Evolutionary conservation across 2,329 filamentous ascomycete species (phyloP).

Genomic region (Pseudogymnoascus sp.): DNA sequence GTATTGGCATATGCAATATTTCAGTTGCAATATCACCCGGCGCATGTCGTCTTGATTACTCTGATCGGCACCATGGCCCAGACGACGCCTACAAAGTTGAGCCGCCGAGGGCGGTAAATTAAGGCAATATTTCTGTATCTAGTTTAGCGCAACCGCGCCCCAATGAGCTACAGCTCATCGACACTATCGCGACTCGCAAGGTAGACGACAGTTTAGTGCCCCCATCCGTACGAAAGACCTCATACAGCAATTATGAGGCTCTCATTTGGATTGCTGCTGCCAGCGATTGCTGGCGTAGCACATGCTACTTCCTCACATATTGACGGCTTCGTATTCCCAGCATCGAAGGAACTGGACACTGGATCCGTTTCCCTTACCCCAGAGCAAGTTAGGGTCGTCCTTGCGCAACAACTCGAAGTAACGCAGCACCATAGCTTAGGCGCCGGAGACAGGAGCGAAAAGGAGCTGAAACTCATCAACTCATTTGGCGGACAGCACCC

Average conservation of each 20-base stretch:
- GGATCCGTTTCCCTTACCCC: conserved; percentile 37
- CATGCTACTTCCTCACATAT: conserved; percentile 33
- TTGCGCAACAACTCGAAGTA: conserved; percentile 48
- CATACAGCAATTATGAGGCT: conserved; percentile 34
- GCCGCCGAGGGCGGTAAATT: not conserved
- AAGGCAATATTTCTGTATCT: not conserved
- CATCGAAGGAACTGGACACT: conserved; percentile 28
- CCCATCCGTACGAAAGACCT: conserved; percentile 9
- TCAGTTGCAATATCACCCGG: not conserved
- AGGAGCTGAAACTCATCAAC: conserved; percentile 49
- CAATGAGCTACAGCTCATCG: conserved; percentile 3
- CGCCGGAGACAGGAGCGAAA: conserved; percentile 20
- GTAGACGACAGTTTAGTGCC: conserved; percentile 8
- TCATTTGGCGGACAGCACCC: conserved; percentile 47
- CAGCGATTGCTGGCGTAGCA: conserved; percentile 31
- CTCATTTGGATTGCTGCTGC: conserved; percentile 32
- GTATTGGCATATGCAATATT: not conserved
- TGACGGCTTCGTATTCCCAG: conserved; percentile 46
- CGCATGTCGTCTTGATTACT: not conserved
- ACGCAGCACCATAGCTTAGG: conserved; percentile 40
- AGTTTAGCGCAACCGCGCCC: not conserved
- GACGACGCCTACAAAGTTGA: conserved; percentile 3
- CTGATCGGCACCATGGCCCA: not conserved
- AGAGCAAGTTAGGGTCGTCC: conserved; percentile 44
- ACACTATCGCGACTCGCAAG: conserved; percentile 7